Conservation (phyloP, 164 flowering plant species). For the Vitis riparia region DNA sequence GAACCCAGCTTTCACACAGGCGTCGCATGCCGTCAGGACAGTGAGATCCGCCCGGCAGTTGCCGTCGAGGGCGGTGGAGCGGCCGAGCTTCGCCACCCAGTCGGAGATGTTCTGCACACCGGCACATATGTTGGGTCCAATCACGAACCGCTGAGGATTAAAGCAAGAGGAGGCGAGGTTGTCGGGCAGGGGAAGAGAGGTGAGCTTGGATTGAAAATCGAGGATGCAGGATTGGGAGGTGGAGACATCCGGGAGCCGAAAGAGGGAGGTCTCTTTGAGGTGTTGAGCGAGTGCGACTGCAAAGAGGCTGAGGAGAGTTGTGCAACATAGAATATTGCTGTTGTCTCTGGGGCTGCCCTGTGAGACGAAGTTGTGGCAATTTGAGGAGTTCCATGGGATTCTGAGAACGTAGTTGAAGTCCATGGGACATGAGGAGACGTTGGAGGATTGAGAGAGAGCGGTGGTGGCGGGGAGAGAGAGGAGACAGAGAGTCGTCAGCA, state of each 20-base stretch:
- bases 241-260: conserved; percentile 39
- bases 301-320: conserved; percentile 46
- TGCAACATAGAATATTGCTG: conserved; percentile 35
- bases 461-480: conserved; percentile 5
- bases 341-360: not conserved
- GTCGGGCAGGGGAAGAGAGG: conserved; percentile 34
- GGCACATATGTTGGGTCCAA: conserved; percentile 46
- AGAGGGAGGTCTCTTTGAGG: conserved; percentile 49
- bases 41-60: conserved; percentile 52
- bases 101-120: conserved; percentile 40
- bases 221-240: conserved; percentile 45
- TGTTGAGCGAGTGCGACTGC: conserved; percentile 48
- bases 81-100: conserved; percentile 52
- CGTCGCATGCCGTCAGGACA: conserved; percentile 46
- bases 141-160: conserved; percentile 42
- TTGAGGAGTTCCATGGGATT: conserved; percentile 52
- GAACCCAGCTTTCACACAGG: conserved; percentile 54
- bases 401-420: conserved; percentile 41
- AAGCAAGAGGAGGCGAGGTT: conserved; percentile 44
- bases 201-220: conserved; percentile 44
- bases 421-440: conserved; percentile 41
- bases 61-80: conserved; percentile 37
- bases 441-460: conserved; percentile 5
- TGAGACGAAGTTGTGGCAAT: conserved; percentile 28
- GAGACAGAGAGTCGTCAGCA: not conserved